Percentiles rank a stretch among this genome's conserved stretches.
These are phyloP conservation scores for Musa troglodytarum DNA, from an alignment of 176 grass and related monocot genomes.

Conservation along the genomic window DNA sequence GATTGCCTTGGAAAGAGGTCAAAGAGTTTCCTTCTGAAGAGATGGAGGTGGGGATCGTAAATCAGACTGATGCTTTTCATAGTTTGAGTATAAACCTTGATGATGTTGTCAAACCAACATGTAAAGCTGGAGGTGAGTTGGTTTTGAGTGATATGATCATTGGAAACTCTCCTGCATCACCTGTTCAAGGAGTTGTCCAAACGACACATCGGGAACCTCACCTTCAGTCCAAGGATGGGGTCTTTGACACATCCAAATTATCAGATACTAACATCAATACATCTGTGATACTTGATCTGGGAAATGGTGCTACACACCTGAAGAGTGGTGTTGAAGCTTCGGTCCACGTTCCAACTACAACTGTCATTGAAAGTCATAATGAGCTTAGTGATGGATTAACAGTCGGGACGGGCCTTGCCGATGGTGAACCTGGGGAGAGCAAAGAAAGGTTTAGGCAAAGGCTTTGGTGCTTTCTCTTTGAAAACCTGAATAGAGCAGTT, in stretches of 20 bases:
- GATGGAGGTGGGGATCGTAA: conserved; percentile 7
- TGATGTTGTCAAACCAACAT: conserved; percentile 23
- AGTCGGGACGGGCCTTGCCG: conserved; percentile 36
- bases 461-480: conserved; percentile 99
- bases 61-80: conserved; percentile 22
- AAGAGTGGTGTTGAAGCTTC: conserved; percentile 31
- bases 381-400: conserved; percentile 20
- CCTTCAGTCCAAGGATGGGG: conserved; percentile 25
- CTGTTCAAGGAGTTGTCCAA: conserved; percentile 26
- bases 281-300: conserved; percentile 14
- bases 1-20: conserved; percentile 7
- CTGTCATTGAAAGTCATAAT: conserved; percentile 30
- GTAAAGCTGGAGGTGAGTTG: conserved; percentile 15
- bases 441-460: conserved; percentile 99
- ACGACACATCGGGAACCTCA: neutral
- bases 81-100: conserved; percentile 16
- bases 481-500: conserved; percentile 91
- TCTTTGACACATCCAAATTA: conserved; percentile 26
- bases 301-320: conserved; percentile 18
- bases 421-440: conserved; percentile 67
- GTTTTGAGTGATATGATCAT: conserved; percentile 13
- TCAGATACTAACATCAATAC: conserved; percentile 12
- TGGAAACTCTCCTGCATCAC: conserved; percentile 16
- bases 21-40: conserved; percentile 8
- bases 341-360: conserved; percentile 26